Conservation (phyloP, 306 rosid genomes). For the Castanea mollissima region DNA sequence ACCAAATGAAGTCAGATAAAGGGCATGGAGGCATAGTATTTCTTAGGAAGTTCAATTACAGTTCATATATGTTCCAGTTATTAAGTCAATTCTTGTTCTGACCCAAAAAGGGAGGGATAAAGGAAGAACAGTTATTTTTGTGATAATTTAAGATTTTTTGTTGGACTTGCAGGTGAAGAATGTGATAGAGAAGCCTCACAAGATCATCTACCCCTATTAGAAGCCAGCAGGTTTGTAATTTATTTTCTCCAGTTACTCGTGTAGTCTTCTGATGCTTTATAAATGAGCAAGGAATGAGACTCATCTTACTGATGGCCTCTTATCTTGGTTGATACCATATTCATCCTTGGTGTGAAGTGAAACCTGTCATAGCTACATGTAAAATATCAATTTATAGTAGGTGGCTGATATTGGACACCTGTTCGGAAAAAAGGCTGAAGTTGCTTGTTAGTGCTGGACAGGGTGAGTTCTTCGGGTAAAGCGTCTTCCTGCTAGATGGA, state of each 20-base stretch:
- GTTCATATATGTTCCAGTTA: neutral
- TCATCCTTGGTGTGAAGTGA: neutral
- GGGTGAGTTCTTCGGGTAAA: neutral
- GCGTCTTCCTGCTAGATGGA: neutral
- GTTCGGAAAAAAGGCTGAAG: neutral
- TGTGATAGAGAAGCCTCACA: slow-evolving; percentile 93
- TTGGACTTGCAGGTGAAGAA: slow-evolving; percentile 79
- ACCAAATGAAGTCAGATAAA: no score
- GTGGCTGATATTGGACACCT: neutral
- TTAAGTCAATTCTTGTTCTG: neutral
- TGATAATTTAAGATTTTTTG: slow-evolving; percentile 23
- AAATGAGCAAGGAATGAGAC: neutral
- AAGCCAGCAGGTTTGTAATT: slow-evolving; percentile 92
- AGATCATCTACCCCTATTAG: slow-evolving; percentile 92
- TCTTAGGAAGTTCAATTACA: neutral
- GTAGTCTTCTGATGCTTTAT: neutral
- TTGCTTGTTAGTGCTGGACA: neutral
- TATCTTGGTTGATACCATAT: neutral
- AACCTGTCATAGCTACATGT: neutral
- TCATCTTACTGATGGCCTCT: neutral
- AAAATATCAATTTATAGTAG: neutral
- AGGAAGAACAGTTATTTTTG: neutral
- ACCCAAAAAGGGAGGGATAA: neutral
- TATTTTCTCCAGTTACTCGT: neutral
- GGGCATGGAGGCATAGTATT: neutral